Conservation (phyloP, 306 rosid genomes). For the Cucurbita moschata region DNA sequence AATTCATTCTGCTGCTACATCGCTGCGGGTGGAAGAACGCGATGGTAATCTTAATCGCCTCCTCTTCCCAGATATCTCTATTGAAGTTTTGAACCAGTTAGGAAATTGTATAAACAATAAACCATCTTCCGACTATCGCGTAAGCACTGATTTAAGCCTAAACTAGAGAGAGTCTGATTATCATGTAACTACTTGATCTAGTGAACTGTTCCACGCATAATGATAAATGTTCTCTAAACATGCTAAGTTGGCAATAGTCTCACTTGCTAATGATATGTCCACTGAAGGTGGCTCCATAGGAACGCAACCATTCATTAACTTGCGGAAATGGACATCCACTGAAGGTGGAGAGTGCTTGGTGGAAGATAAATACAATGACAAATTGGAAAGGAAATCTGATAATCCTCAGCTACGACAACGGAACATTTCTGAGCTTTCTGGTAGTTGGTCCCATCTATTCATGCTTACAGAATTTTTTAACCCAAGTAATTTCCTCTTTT, state of each 20-base stretch:
- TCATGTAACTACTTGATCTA: background rate
- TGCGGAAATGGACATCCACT: constrained; percentile 61
- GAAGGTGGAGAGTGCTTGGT: constrained; percentile 15
- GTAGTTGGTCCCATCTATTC: constrained; percentile 5
- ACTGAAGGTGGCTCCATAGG: constrained; percentile 10
- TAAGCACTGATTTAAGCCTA: background rate
- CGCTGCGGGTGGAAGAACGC: constrained; percentile 29
- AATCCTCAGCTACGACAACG: constrained; percentile 31
- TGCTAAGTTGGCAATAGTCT: background rate
- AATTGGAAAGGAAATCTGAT: constrained; percentile 1
- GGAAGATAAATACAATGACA: constrained; percentile 12
- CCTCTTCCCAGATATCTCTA: background rate
- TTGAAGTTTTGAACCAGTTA: background rate
- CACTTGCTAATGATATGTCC: constrained; percentile 10
- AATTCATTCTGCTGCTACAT: constrained; percentile 49
- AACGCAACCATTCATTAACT: constrained; percentile 23
- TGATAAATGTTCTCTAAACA: background rate
- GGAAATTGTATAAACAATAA: background rate
- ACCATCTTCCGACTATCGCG: background rate
- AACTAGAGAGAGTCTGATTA: background rate
- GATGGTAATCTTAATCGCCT: constrained; percentile 21
- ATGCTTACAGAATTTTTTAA: background rate
- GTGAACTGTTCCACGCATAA: background rate
- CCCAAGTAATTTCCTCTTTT: background rate
- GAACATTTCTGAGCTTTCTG: constrained; percentile 17